A percentile compares a stretch with the other conserved stretches of the same genome.
phyloP scores from a whole-genome alignment of 2,329 filamentous ascomycete species.

The Exophiala bonariae region DNA sequence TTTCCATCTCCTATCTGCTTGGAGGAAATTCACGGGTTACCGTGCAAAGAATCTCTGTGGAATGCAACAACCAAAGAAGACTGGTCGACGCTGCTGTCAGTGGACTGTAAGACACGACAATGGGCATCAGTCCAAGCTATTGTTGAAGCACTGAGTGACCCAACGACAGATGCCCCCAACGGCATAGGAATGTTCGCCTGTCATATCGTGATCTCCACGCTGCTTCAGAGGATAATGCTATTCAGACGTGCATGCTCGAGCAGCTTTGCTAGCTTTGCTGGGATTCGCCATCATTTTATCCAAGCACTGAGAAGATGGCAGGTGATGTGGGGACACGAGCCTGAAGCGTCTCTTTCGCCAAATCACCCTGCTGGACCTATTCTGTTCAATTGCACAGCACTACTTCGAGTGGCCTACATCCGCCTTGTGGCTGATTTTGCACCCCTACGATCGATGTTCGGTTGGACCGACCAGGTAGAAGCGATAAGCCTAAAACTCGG shows the following conservation, averaged over 20 bases:
- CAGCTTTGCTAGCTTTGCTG: background rate
- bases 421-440: background rate
- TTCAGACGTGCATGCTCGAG: background rate
- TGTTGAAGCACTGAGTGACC: too few relatives aligned
- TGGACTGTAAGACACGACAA: too few relatives aligned
- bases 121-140: too few relatives aligned
- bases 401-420: constrained; percentile 1
- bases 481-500: background rate
- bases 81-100: too few relatives aligned
- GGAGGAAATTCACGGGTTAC: too few relatives aligned
- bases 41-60: too few relatives aligned
- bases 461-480: too few relatives aligned
- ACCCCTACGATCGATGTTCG: background rate
- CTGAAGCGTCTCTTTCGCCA: background rate
- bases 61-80: too few relatives aligned
- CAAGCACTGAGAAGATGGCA: constrained; percentile 4
- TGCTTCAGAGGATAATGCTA: background rate
- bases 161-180: too few relatives aligned
- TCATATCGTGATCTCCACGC: too few relatives aligned
- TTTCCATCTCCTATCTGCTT: too few relatives aligned
- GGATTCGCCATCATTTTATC: background rate
- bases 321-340: background rate
- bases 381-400: constrained; percentile 2
- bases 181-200: too few relatives aligned
- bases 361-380: background rate